Percentiles rank a stretch among this genome's conserved stretches.
These are phyloP conservation scores for Drechslerella coelobrocha DNA, from an alignment of 2,329 filamentous ascomycete species.

Conservation along the genomic window DNA sequence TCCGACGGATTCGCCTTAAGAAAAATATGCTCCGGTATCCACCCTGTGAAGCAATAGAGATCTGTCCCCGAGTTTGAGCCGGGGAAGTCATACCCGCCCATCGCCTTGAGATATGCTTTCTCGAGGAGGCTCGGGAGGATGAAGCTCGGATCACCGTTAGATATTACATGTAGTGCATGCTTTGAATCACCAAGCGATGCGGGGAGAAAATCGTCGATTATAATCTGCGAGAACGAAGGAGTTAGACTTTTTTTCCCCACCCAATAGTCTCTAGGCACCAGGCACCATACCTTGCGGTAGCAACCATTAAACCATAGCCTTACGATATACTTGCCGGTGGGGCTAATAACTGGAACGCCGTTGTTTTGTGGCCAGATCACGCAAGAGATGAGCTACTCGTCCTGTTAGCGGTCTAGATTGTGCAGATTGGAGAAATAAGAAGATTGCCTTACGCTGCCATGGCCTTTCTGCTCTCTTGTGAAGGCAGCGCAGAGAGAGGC, in stretches of 20 bases:
- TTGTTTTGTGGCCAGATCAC: conserved; percentile 75
- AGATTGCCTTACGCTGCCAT: conserved; percentile 67
- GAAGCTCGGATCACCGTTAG: conserved; percentile 78
- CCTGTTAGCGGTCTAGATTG: conserved; percentile 18
- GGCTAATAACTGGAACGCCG: conserved; percentile 69
- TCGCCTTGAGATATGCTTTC: conserved; percentile 94
- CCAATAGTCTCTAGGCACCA: not conserved
- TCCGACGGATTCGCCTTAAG: conserved; percentile 69
- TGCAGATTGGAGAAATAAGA: conserved; percentile 4
- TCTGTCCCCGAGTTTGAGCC: conserved; percentile 97
- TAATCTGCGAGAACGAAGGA: conserved; percentile 65
- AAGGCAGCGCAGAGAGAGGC: conserved; percentile 87
- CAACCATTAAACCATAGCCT: conserved; percentile 96
- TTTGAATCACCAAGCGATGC: conserved; percentile 69
- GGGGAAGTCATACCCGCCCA: conserved; percentile 95
- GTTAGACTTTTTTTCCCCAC: not conserved
- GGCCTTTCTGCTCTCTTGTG: conserved; percentile 72
- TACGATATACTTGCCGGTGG: conserved; percentile 87
- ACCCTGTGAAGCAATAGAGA: conserved; percentile 88
- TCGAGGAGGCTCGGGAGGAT: conserved; percentile 93
- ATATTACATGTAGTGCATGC: conserved; percentile 83
- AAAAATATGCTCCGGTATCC: conserved; percentile 96
- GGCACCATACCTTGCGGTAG: conserved; percentile 64
- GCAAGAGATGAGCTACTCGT: conserved; percentile 69
- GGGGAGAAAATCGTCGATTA: conserved; percentile 88